Conservation (phyloP, 1,284 basidiomycete species). For the Cryptococcus jaspeensis region DNA sequence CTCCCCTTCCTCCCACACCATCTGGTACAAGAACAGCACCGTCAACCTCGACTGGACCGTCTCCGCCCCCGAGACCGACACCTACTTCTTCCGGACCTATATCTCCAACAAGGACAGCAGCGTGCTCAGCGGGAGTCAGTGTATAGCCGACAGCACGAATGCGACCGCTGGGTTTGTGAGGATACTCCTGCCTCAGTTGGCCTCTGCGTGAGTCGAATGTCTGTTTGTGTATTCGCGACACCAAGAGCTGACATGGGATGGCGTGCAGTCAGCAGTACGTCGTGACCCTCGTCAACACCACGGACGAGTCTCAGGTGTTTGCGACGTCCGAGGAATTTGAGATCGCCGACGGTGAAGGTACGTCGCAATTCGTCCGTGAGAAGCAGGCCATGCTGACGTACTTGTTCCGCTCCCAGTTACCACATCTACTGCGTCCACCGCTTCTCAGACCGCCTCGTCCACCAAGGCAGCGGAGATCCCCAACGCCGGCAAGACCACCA, state of each 20-base stretch:
- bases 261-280: conserved; percentile 44
- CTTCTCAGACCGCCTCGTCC: conserved; percentile 1
- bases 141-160: conserved; percentile 43
- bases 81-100: conserved; percentile 38
- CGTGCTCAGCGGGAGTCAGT: conserved; percentile 31
- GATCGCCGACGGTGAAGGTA: conserved; percentile 40
- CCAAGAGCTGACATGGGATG: not conserved
- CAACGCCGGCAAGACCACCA: conserved; percentile 17
- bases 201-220: conserved; percentile 16
- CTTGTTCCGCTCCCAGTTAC: not conserved
- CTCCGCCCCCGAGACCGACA: conserved; percentile 31
- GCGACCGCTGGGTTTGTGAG: conserved; percentile 30
- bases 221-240: not conserved
- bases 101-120: conserved; percentile 34
- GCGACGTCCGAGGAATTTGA: conserved; percentile 54
- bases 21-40: conserved; percentile 47
- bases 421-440: conserved; percentile 15
- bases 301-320: conserved; percentile 52
- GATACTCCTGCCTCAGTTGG: conserved; percentile 31
- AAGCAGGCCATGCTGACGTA: not conserved
- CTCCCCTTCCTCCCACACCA: conserved; percentile 32
- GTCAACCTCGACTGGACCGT: conserved; percentile 47
- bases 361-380: too few species aligned
- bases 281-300: conserved; percentile 55
- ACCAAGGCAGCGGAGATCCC: conserved; percentile 13